Percentiles rank a stretch among this genome's conserved stretches.
phyloP scores from a whole-genome alignment of 352 stramenopile species.

The Lagenidium giganteum region DNA sequence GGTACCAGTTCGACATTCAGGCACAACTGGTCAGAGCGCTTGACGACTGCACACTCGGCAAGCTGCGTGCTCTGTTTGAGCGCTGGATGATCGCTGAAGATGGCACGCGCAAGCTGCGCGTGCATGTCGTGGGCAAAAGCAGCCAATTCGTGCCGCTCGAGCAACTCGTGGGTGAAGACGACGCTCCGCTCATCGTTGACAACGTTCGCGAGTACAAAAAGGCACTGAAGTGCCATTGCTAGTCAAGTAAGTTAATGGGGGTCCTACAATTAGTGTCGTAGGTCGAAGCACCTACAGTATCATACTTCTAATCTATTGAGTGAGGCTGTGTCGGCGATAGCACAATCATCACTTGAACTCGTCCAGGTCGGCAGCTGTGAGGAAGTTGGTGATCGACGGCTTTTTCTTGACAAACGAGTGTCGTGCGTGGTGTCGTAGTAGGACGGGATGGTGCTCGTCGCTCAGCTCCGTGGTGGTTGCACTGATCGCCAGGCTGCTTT shows the following conservation, averaged over 20 bases:
- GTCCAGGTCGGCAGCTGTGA: conserved; percentile 49
- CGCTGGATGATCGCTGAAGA: conserved; percentile 35
- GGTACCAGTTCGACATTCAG: conserved; percentile 61
- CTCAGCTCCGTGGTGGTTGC: not conserved
- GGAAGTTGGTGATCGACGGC: conserved; percentile 56
- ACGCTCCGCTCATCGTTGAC: conserved; percentile 48
- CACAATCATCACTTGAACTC: conserved; percentile 24
- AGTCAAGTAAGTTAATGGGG: not conserved
- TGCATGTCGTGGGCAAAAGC: conserved; percentile 68
- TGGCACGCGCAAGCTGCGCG: conserved; percentile 44
- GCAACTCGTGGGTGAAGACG: conserved; percentile 35
- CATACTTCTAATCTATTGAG: too few species aligned
- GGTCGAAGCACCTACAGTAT: too few species aligned
- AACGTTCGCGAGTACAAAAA: conserved; percentile 59
- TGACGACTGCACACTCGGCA: conserved; percentile 28
- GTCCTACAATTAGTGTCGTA: too few species aligned
- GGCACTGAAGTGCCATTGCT: conserved; percentile 47
- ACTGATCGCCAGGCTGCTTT: too few species aligned
- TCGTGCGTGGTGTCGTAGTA: not conserved
- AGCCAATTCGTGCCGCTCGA: conserved; percentile 63
- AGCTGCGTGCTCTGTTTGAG: conserved; percentile 38
- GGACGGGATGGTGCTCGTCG: not conserved
- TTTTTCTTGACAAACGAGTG: conserved; percentile 4
- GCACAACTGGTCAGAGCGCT: conserved; percentile 35
- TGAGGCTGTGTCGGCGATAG: not conserved